A percentile compares a stretch with the other conserved stretches of the same genome.
phyloP scores from a whole-genome alignment of 257 asterid genomes.

The Phtheirospermum japonicum region DNA sequence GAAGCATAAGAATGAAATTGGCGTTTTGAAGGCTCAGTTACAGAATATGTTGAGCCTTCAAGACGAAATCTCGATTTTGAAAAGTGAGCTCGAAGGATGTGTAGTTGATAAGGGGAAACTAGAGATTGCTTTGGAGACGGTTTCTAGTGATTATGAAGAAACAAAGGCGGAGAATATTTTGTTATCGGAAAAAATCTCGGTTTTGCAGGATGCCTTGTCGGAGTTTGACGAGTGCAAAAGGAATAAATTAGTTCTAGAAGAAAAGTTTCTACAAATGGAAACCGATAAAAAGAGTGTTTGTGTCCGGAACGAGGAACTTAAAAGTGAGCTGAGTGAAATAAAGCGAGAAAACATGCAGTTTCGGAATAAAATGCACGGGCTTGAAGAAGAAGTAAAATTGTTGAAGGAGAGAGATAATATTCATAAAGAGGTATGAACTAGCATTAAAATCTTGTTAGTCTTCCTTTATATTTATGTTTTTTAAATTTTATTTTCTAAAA shows the following conservation, averaged over 20 bases:
- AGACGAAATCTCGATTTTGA: conserved; percentile 49
- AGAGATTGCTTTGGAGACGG: conserved; percentile 37
- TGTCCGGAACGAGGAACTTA: conserved; percentile 41
- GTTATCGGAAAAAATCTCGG: conserved; percentile 35
- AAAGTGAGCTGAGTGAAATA: conserved; percentile 41
- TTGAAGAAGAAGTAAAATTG: conserved; percentile 49
- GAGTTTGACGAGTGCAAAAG: conserved; percentile 64
- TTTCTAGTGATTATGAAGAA: conserved; percentile 47
- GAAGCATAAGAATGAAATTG: conserved; percentile 56
- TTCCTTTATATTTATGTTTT: conserved; percentile 1
- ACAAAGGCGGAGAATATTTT: conserved; percentile 54
- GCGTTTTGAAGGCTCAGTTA: conserved; percentile 47
- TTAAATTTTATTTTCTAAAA: background rate
- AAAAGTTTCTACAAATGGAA: conserved; percentile 54
- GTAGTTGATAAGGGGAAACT: conserved; percentile 45
- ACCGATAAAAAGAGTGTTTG: conserved; percentile 39
- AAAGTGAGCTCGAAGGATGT: conserved; percentile 42
- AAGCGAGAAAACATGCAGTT: conserved; percentile 46
- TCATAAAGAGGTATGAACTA: conserved; percentile 49
- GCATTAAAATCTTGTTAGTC: no score
- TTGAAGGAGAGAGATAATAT: conserved; percentile 37
- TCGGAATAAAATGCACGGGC: conserved; percentile 50
- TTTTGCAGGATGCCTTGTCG: conserved; percentile 35
- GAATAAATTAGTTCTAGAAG: conserved; percentile 41
- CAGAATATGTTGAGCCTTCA: conserved; percentile 51